Evolutionary conservation across 352 stramenopile species (phyloP).

Genomic region (Phytophthora multivora): DNA sequence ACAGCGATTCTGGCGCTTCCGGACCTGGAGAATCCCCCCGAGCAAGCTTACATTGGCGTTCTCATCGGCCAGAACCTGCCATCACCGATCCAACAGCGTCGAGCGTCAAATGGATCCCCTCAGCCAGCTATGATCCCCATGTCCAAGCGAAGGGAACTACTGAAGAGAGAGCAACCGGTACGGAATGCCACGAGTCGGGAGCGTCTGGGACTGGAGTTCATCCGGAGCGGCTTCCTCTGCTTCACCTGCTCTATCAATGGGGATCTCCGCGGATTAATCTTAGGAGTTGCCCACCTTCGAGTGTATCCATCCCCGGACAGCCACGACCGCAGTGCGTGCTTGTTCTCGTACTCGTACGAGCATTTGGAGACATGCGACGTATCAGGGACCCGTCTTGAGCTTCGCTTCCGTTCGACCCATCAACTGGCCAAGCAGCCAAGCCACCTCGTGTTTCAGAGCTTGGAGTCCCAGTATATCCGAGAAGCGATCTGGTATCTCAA

Average conservation of each 20-base stretch:
- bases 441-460: conserved; percentile 60
- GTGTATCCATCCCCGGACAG: conserved; percentile 65
- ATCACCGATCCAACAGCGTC: conserved; percentile 71
- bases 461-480: conserved; percentile 63
- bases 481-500: conserved; percentile 73
- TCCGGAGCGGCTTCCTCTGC: conserved; percentile 47
- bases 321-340: conserved; percentile 62
- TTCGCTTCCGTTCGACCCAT: conserved; percentile 53
- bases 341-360: conserved; percentile 73
- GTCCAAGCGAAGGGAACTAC: conserved; percentile 49
- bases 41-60: conserved; percentile 71
- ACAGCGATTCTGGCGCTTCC: conserved; percentile 29
- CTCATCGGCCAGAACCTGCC: conserved; percentile 62
- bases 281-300: conserved; percentile 52
- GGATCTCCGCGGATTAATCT: conserved; percentile 56
- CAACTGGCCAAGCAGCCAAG: conserved; percentile 58
- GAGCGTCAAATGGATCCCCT: conserved; percentile 14
- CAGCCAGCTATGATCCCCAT: conserved; percentile 38
- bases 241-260: conserved; percentile 71
- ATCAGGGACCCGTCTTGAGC: conserved; percentile 44
- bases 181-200: conserved; percentile 49
- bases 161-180: conserved; percentile 59
- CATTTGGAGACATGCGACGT: conserved; percentile 60
- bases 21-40: conserved; percentile 34
- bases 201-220: conserved; percentile 56